These are phyloP conservation scores for Salix brachista DNA, from an alignment of 345 rosid genomes.

Conservation along the genomic window DNA sequence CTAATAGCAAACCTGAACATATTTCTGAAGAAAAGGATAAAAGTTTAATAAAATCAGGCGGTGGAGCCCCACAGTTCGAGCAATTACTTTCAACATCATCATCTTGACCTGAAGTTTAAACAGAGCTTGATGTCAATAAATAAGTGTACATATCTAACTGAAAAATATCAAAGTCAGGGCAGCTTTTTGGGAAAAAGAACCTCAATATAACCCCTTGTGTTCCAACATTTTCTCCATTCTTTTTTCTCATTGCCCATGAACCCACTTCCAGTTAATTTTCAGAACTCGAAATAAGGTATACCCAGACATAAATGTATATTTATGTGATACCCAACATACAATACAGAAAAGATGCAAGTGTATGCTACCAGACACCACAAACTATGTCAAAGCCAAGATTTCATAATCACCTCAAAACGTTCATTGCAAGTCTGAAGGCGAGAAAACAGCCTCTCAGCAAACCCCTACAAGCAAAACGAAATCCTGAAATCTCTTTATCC, in stretches of 20 bases:
- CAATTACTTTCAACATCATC: slow-evolving; percentile 90
- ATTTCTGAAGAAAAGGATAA: slow-evolving; percentile 74
- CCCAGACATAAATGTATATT: background rate
- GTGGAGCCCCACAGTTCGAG: slow-evolving; percentile 89
- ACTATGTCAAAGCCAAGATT: background rate
- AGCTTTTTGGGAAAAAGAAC: background rate
- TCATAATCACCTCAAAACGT: slow-evolving; percentile 64
- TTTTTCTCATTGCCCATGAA: background rate
- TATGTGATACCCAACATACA: background rate
- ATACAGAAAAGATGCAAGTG: background rate
- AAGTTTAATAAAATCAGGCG: slow-evolving; percentile 66
- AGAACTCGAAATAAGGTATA: background rate
- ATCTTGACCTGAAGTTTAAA: slow-evolving; percentile 63
- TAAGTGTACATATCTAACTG: background rate
- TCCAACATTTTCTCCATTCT: background rate
- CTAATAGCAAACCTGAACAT: slow-evolving; percentile 57
- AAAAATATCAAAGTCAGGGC: background rate
- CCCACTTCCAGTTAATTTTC: background rate
- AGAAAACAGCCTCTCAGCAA: slow-evolving; percentile 75
- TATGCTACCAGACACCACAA: background rate
- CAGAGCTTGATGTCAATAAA: background rate
- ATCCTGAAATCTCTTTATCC: background rate
- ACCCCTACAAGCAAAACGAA: slow-evolving; percentile 50
- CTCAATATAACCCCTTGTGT: background rate
- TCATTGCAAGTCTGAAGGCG: slow-evolving; percentile 88